Base-by-base conservation (phyloP, 2,329 filamentous ascomycete genomes). In the Alternaria metachromatica region DNA sequence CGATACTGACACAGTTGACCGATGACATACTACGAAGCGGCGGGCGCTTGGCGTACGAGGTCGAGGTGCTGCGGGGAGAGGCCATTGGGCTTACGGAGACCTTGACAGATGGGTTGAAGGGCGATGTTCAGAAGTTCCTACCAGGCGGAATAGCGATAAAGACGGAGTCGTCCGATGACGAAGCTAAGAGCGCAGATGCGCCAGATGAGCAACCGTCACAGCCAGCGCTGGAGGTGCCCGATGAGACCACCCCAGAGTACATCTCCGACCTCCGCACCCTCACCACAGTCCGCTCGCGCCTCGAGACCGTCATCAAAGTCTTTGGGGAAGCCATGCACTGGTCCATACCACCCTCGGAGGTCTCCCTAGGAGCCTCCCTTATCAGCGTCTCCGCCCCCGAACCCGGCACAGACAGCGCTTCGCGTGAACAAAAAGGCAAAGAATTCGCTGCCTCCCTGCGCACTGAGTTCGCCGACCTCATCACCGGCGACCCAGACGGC, bases 311-410 rank as follows among this genome's bases (percentile, higher is more conserved):
- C 23, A 94, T 98, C 74, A 92, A 92, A 78, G 91, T 90, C 1
- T 99, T 99, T 78, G 95, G 94, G 44, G 91, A 96, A 72, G 95
- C 96, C 30, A 97, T 98, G 92, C 91, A 96, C 72, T 98, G 97
- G 86, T 91, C 93, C 1, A 89, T 97, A 54, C 93, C 95, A 1
- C 94, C 95, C 0, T 96, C 92, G 0, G 94, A 97, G 76, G 82
- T 94, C 12, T 95, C 92, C 0, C 88, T 96, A 60, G 88, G 90
- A 49, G 95, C 93, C 1, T 94, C 92, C 0, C 94, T 97, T 74
- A 89, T 97, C 50, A 96, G 93, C 6, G 93, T 97, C 12, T 97
- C 94, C 0, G 93, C 92, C 0, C 94, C 95, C 0, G 92, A 95
- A 59, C 87, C 89, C 0, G 90, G 89, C 18, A 86, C 81, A 62